phyloP scores from a whole-genome alignment of 345 rosid genomes.

The Iberis pinnata region DNA sequence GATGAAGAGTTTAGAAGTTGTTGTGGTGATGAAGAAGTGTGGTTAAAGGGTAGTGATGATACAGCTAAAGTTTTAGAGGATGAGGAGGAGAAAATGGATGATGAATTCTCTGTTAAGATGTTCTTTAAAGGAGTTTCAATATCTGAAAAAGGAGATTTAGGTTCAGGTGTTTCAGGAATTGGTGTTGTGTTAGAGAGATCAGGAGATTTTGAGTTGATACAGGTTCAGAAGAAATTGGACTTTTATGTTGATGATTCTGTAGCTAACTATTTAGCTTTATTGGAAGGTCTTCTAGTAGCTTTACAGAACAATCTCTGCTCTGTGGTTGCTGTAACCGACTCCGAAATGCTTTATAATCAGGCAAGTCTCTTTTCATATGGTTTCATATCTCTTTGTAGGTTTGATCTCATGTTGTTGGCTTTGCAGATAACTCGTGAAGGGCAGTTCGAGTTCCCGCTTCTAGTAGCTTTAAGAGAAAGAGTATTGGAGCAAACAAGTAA shows the following conservation, averaged over 20 bases:
- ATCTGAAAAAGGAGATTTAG: conserved; percentile 44
- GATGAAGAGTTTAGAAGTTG: conserved; percentile 94
- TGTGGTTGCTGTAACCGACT: conserved; percentile 76
- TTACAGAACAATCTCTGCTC: conserved; percentile 44
- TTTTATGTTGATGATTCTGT: conserved; percentile 74
- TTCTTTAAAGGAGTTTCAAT: conserved; percentile 77
- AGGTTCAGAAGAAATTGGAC: conserved; percentile 86
- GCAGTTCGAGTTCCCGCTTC: conserved; percentile 53
- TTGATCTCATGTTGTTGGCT: conserved; percentile 22
- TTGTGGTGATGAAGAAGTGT: conserved; percentile 83
- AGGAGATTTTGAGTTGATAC: conserved; percentile 44
- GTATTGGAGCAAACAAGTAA: conserved; percentile 51
- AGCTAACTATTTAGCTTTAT: conserved; percentile 72
- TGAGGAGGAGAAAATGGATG: conserved; percentile 38
- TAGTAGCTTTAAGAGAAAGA: conserved; percentile 70
- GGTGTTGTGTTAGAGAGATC: conserved; percentile 80
- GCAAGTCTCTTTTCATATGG: conserved; percentile 26
- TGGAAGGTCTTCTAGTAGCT: conserved; percentile 83
- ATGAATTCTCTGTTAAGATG: conserved; percentile 76
- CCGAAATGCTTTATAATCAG: conserved; percentile 59
- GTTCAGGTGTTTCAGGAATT: conserved; percentile 66
- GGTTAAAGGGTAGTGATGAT: conserved; percentile 67
- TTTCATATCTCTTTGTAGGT: conserved; percentile 4
- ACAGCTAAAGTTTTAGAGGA: conserved; percentile 34
- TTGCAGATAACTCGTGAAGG: conserved; percentile 56